phyloP scores from a whole-genome alignment of 176 grass and related monocot species.

The Bromus sterilis region DNA sequence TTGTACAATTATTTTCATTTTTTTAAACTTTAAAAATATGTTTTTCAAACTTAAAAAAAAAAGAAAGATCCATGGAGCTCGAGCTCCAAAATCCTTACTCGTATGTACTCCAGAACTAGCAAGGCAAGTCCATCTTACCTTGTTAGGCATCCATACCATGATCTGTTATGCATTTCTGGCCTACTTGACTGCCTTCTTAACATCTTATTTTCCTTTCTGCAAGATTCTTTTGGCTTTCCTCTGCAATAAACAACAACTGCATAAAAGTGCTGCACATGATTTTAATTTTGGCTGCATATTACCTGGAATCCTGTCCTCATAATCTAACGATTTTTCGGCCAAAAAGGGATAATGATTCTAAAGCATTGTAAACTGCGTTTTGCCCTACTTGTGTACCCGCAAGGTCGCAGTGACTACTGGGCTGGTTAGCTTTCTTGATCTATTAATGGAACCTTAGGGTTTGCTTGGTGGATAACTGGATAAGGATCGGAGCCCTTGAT shows the following conservation, averaged over 20 bases:
- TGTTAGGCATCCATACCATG: neutral
- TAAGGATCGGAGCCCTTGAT: too few relatives aligned
- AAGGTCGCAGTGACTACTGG: too few relatives aligned
- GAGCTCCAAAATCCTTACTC: too few relatives aligned
- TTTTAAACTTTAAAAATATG: too few relatives aligned
- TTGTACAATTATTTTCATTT: too few relatives aligned
- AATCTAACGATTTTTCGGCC: neutral
- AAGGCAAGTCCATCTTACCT: neutral
- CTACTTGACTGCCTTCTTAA: neutral
- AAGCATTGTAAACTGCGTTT: constrained; percentile 23
- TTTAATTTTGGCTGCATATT: constrained; percentile 14
- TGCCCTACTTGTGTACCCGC: constrained; percentile 12
- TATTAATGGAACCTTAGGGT: too few relatives aligned
- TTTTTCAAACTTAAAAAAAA: too few relatives aligned
- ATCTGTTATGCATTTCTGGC: neutral
- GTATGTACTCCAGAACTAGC: constrained; percentile 9
- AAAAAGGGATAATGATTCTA: neutral
- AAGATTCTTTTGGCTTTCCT: neutral
- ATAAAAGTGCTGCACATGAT: neutral
- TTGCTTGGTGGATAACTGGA: too few relatives aligned
- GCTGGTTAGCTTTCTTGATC: constrained; percentile 20
- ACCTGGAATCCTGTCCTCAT: neutral
- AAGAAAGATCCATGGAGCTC: too few relatives aligned
- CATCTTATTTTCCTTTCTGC: neutral
- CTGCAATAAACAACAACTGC: neutral